A percentile compares a stretch with the other conserved stretches of the same genome.
These are phyloP conservation scores for Omphalea diandra DNA, from an alignment of 441 rosid genomes.

Conservation along the genomic window DNA sequence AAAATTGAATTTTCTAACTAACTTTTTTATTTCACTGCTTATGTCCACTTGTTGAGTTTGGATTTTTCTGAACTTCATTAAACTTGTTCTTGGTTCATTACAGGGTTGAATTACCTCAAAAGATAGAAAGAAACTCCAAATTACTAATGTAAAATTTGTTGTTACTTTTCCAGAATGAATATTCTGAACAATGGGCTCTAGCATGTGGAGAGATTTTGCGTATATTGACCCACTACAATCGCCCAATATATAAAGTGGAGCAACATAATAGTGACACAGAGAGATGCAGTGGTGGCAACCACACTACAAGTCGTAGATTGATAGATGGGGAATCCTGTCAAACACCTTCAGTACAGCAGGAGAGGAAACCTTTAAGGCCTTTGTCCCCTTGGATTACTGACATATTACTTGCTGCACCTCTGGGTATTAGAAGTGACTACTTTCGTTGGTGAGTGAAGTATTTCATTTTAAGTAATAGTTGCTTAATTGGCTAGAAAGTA, in stretches of 20 bases:
- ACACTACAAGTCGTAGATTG: conserved; percentile 43
- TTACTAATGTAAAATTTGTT: conserved; percentile 14
- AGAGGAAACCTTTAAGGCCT: conserved; percentile 93
- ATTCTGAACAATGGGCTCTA: conserved; percentile 99
- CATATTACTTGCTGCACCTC: conserved; percentile 91
- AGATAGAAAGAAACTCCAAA: conserved; percentile 1
- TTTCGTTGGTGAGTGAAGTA: conserved; percentile 82
- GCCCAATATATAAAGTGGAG: conserved; percentile 86
- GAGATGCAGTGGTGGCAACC: conserved; percentile 44
- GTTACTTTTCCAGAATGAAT: conserved; percentile 64
- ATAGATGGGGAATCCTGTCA: conserved; percentile 41
- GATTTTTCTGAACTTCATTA: not conserved
- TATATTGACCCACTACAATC: conserved; percentile 95
- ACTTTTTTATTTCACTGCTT: not conserved
- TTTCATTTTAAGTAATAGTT: not conserved
- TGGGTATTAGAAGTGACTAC: conserved; percentile 94
- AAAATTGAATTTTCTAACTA: not conserved
- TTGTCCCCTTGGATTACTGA: conserved; percentile 98
- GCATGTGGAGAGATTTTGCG: conserved; percentile 98
- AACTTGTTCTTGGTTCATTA: not conserved
- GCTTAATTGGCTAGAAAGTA: not conserved
- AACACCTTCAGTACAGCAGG: conserved; percentile 52
- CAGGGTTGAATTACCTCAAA: conserved; percentile 11
- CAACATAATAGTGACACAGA: conserved; percentile 58
- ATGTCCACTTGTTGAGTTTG: not conserved